Evolutionary conservation across 2,329 filamentous ascomycete species (phyloP).

Genomic region (Aspergillus luchuensis): DNA sequence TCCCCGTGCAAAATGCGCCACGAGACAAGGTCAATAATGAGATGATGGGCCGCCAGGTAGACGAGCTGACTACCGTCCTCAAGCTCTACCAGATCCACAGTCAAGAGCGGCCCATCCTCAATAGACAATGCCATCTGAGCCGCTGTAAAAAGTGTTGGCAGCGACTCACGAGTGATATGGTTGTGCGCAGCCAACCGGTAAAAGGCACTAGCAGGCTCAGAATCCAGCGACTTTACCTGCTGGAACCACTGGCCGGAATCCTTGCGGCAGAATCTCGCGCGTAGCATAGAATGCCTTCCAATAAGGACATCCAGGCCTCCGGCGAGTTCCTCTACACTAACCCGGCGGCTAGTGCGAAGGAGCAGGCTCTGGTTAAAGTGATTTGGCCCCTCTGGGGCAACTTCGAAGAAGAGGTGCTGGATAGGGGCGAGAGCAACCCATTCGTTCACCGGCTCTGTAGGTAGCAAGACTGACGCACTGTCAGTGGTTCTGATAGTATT

Average conservation of each 20-base stretch:
- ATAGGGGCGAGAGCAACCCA: background rate
- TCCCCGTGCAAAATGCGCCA: constrained; percentile 18
- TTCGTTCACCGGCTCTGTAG: background rate
- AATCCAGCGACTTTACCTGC: background rate
- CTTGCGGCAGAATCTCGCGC: constrained; percentile 11
- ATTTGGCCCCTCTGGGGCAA: background rate
- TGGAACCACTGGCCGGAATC: constrained; percentile 3
- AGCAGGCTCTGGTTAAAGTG: background rate
- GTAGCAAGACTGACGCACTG: background rate
- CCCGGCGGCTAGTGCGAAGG: background rate
- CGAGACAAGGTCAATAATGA: constrained; percentile 21
- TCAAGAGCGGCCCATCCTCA: background rate
- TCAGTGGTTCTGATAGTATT: no score
- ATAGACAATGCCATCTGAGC: background rate
- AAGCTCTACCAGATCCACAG: background rate
- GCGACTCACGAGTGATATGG: background rate
- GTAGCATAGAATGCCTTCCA: constrained; percentile 16
- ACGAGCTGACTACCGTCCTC: background rate
- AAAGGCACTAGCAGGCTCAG: background rate
- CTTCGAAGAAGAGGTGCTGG: constrained; percentile 8
- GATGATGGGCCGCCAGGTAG: background rate
- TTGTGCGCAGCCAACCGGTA: background rate
- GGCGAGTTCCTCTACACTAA: background rate
- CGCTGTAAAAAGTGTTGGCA: background rate
- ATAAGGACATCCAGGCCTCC: constrained; percentile 5